These are phyloP conservation scores for Suhomyces tanzawaensis DNA, from an alignment of 805 yeast species.

Conservation along the genomic window DNA sequence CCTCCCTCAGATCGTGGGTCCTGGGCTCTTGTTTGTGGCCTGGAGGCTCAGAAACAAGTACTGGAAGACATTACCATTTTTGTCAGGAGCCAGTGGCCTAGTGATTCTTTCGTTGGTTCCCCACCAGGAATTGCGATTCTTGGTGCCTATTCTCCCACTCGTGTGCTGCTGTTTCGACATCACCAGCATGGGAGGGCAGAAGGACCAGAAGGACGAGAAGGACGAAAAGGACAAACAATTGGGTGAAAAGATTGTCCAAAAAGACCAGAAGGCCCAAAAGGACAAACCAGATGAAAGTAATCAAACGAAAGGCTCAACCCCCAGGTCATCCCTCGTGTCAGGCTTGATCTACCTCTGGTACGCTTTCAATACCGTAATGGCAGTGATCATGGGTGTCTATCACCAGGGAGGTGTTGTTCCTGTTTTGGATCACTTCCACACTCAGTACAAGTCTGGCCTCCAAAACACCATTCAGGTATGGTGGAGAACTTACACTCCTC, in stretches of 20 bases:
- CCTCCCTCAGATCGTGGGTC: slow-evolving; percentile 81
- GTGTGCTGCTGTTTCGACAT: slow-evolving; percentile 56
- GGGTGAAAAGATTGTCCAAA: not conserved
- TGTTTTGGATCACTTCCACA: slow-evolving; percentile 46
- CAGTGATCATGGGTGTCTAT: slow-evolving; percentile 67
- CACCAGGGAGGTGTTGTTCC: slow-evolving; percentile 93
- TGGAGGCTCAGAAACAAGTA: slow-evolving; percentile 34
- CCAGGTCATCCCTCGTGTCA: slow-evolving; percentile 13
- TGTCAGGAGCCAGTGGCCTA: slow-evolving; percentile 63
- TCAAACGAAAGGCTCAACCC: not conserved
- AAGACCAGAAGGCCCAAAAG: not conserved
- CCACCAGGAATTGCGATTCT: slow-evolving; percentile 92
- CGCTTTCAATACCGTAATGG: slow-evolving; percentile 58
- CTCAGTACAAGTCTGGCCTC: not conserved
- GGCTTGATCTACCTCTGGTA: slow-evolving; percentile 49
- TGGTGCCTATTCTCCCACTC: slow-evolving; percentile 76
- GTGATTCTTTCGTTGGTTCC: slow-evolving; percentile 65
- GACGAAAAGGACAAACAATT: not conserved
- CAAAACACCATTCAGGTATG: slow-evolving; percentile 52
- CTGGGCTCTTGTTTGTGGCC: slow-evolving; percentile 52
- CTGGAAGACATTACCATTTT: slow-evolving; percentile 52
- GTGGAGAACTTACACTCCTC: slow-evolving; percentile 96
- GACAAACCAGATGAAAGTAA: not conserved
- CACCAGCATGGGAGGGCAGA: slow-evolving; percentile 17
- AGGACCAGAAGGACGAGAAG: not conserved